Evolutionary conservation across 2,329 filamentous ascomycete genomes (phyloP).

Genomic region (Zasmidium citrigriseum): DNA sequence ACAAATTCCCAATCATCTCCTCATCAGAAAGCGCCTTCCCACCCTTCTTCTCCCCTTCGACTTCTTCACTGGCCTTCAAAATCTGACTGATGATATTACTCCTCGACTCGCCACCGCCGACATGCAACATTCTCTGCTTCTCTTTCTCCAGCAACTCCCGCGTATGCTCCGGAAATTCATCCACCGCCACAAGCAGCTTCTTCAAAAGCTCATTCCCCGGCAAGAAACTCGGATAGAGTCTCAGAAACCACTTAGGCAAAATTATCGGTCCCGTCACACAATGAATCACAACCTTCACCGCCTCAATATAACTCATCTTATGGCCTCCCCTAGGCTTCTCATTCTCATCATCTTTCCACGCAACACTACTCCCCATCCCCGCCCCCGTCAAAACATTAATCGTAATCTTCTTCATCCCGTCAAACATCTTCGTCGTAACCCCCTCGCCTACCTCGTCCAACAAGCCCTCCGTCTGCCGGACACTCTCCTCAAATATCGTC

Average conservation of each 20-base stretch:
- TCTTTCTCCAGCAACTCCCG: slow-evolving; percentile 26
- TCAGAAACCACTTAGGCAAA: slow-evolving; percentile 29
- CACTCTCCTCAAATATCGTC: slow-evolving; percentile 33
- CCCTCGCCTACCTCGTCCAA: slow-evolving; percentile 25
- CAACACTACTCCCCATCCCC: slow-evolving; percentile 32
- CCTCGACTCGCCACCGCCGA: slow-evolving; percentile 15
- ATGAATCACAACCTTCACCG: slow-evolving; percentile 26
- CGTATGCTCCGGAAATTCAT: slow-evolving; percentile 30
- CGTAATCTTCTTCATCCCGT: slow-evolving; percentile 37
- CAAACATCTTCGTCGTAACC: slow-evolving; percentile 30
- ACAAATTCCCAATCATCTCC: slow-evolving; percentile 49
- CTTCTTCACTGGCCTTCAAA: slow-evolving; percentile 23
- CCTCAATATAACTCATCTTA: slow-evolving; percentile 35
- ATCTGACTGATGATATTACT: slow-evolving; percentile 34
- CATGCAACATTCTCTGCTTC: slow-evolving; percentile 12
- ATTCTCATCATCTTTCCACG: slow-evolving; percentile 26
- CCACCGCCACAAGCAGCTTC: slow-evolving; percentile 21
- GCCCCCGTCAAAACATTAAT: slow-evolving; percentile 36
- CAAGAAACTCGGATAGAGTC: slow-evolving; percentile 24
- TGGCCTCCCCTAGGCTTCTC: slow-evolving; percentile 27
- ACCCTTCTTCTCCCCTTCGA: slow-evolving; percentile 9
- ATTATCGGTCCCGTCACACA: slow-evolving; percentile 27
- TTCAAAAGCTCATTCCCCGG: slow-evolving; percentile 23
- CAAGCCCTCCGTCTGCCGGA: slow-evolving; percentile 30
- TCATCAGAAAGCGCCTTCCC: slow-evolving; percentile 36